Evolutionary conservation across 163 green algal genomes (phyloP).

Genomic region (Scenedesmus sp.): DNA sequence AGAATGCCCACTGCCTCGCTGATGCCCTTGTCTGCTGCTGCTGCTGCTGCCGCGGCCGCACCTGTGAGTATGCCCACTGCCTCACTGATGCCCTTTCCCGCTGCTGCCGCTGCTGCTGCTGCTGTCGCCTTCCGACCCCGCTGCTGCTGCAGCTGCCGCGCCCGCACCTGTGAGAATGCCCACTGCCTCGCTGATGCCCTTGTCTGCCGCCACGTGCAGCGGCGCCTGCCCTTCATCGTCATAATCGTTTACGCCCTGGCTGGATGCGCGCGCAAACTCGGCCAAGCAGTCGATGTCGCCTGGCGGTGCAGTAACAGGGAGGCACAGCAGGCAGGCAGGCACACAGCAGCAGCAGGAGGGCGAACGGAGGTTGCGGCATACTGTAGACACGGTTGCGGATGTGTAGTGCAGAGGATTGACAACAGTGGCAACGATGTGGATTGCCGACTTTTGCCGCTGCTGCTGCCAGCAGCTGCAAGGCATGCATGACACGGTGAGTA

Average conservation of each 20-base stretch:
- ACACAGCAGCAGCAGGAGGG: neutral
- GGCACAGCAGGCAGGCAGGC: too few species aligned
- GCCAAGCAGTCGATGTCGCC: conserved; percentile 47
- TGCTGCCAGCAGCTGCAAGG: neutral
- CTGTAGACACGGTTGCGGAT: neutral
- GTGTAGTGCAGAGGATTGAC: neutral
- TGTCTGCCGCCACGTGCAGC: conserved; percentile 47
- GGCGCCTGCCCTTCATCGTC: conserved; percentile 50
- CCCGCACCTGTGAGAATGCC: conserved; percentile 41
- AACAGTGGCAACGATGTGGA: too few species aligned
- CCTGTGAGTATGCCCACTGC: neutral
- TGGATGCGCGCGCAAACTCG: conserved; percentile 36
- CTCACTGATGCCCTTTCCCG: neutral
- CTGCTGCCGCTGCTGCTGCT: neutral
- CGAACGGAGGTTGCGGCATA: neutral
- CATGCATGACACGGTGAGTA: neutral
- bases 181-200: conserved; percentile 42
- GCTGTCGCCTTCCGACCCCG: neutral
- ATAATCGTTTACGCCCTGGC: conserved; percentile 43
- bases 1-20: conserved; percentile 45
- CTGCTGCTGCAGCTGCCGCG: neutral
- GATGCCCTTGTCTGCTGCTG: neutral
- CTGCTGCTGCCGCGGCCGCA: neutral
- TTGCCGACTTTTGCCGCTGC: neutral
- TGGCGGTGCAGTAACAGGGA: too few species aligned